A percentile compares a stretch with the other conserved stretches of the same genome.
Conservation (phyloP, 108 stramenopile species). For the Nannochloropsis salina region DNA sequence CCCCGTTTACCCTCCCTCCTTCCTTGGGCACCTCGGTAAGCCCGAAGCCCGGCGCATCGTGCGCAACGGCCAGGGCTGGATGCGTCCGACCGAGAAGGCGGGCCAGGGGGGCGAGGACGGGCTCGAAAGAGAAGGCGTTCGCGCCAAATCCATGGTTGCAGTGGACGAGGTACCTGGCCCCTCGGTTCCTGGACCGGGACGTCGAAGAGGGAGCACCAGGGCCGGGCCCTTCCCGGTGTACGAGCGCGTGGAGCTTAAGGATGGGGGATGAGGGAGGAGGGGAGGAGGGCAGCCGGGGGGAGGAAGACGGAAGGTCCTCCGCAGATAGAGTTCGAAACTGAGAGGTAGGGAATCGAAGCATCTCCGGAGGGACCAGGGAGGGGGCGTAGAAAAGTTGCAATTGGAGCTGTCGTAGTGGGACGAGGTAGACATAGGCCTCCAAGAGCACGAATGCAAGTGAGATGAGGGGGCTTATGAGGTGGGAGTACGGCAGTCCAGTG, state of each 20-base stretch:
- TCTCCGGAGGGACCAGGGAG: neutral
- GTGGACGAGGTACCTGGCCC: neutral
- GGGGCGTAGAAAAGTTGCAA: neutral
- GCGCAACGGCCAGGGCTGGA: neutral
- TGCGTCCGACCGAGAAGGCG: neutral
- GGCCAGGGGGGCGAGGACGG: neutral
- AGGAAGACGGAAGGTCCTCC: neutral
- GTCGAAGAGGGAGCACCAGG: neutral
- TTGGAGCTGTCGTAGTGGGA: neutral
- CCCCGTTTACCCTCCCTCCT: neutral
- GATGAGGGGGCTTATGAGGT: no score
- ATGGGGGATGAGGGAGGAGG: neutral
- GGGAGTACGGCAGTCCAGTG: neutral
- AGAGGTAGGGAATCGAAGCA: neutral
- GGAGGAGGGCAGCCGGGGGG: neutral
- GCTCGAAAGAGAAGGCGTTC: neutral
- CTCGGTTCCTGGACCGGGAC: neutral
- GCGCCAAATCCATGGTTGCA: slow-evolving; percentile 15
- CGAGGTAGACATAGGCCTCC: neutral
- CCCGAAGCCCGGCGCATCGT: neutral
- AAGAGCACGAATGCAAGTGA: neutral
- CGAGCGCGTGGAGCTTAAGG: slow-evolving; percentile 17
- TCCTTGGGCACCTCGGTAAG: neutral
- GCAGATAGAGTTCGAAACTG: neutral
- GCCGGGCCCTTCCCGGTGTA: neutral